Conservation (phyloP, 2,329 filamentous ascomycete genomes). For the Apiospora arundinis region DNA sequence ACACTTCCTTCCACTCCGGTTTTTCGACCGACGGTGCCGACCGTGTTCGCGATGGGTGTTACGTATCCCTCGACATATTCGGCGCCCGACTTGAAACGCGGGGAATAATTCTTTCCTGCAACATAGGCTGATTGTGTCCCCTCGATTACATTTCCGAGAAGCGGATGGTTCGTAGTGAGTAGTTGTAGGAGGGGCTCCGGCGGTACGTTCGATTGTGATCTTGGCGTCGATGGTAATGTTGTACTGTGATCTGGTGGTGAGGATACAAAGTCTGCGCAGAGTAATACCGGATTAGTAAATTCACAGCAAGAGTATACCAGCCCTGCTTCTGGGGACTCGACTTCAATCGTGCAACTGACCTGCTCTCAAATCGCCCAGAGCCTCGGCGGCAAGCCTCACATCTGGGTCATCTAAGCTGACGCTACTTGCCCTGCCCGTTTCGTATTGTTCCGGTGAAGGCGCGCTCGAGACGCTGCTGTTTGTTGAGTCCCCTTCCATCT, state of each 20-base stretch:
- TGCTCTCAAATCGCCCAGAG: constrained; percentile 75
- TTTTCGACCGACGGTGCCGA: constrained; percentile 80
- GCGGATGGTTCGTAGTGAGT: constrained; percentile 85
- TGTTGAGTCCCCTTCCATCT: constrained; percentile 55
- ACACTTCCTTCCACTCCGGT: constrained; percentile 90
- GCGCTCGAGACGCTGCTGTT: constrained; percentile 49
- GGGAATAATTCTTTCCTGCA: constrained; percentile 87
- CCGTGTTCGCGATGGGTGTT: constrained; percentile 84
- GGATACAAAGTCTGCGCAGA: constrained; percentile 66
- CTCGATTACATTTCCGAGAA: constrained; percentile 84
- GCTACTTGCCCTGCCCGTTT: constrained; percentile 54
- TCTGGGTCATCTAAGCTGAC: constrained; percentile 70
- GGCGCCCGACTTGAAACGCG: constrained; percentile 85
- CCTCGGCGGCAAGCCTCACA: constrained; percentile 75
- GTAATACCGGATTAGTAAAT: background rate
- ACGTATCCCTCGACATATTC: constrained; percentile 91
- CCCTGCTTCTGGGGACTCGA: background rate
- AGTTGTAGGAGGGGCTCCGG: constrained; percentile 85
- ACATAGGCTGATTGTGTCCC: constrained; percentile 86
- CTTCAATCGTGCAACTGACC: constrained; percentile 55
- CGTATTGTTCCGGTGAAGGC: constrained; percentile 53
- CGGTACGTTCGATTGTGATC: constrained; percentile 47
- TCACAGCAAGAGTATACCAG: background rate
- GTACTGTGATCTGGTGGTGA: constrained; percentile 60
- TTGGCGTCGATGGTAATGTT: constrained; percentile 48